Conservation (phyloP, 495 filamentous ascomycete species). For the Pseudoneurospora amorphoporcata region DNA sequence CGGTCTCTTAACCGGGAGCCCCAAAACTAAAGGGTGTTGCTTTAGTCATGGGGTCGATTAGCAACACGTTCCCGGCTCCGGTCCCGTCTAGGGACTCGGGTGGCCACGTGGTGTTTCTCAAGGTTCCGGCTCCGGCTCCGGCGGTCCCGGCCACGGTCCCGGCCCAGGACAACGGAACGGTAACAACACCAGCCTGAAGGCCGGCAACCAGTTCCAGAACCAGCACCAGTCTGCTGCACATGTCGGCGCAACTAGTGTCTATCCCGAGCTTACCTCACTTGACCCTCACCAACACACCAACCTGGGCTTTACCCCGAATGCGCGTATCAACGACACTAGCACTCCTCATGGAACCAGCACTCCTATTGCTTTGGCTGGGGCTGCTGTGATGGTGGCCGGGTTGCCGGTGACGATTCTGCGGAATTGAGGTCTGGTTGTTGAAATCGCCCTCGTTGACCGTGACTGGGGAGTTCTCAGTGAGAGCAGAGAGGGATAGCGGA, state of each 20-base stretch:
- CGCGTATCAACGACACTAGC: slow-evolving; percentile 18
- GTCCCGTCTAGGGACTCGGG: not conserved
- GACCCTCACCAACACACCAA: slow-evolving; percentile 5
- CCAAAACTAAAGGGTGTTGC: slow-evolving; percentile 3
- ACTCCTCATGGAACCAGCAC: slow-evolving; percentile 20
- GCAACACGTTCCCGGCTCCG: not conserved
- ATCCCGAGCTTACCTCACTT: not conserved
- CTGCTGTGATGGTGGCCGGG: no score
- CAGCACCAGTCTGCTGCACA: not conserved
- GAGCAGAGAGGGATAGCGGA: no score
- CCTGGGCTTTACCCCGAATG: slow-evolving; percentile 19
- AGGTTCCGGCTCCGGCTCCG: not conserved
- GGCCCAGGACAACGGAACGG: not conserved
- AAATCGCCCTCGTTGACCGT: no score
- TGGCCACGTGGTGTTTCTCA: not conserved
- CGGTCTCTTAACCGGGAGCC: slow-evolving; percentile 1
- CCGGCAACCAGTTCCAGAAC: not conserved
- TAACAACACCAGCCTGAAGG: not conserved
- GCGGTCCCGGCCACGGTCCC: not conserved
- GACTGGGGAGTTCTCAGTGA: no score
- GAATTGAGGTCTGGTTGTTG: no score
- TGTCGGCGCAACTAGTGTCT: slow-evolving; percentile 3
- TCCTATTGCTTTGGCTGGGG: not conserved
- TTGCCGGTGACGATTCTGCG: no score
- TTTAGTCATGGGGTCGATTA: not conserved